Conservation (phyloP, 2,329 filamentous ascomycete genomes). For the Penicillium sclerotiorum region DNA sequence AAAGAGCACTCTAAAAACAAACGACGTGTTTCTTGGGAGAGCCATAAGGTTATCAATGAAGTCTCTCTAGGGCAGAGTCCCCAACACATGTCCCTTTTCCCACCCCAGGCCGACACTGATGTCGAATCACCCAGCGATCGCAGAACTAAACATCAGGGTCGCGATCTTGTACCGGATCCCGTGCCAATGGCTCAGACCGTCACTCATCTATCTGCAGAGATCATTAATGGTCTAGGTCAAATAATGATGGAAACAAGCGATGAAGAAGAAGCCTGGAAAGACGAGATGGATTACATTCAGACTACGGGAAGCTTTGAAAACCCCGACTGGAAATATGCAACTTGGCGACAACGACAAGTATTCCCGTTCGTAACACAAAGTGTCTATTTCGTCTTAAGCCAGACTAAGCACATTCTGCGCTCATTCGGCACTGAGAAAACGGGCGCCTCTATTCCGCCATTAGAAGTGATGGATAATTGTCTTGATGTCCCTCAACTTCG, state of each 20-base stretch:
- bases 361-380: conserved; percentile 49
- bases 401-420: conserved; percentile 40
- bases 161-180: conserved; percentile 13
- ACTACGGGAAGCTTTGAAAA: conserved; percentile 39
- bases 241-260: conserved; percentile 40
- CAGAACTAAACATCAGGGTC: conserved; percentile 17
- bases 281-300: conserved; percentile 42
- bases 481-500: conserved; percentile 38
- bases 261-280: conserved; percentile 41
- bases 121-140: conserved; percentile 22
- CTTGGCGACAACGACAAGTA: conserved; percentile 37
- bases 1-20: conserved; percentile 32
- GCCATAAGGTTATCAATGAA: conserved; percentile 38
- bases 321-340: conserved; percentile 42
- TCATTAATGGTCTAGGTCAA: conserved; percentile 39
- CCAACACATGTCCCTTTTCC: conserved; percentile 8
- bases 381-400: conserved; percentile 47
- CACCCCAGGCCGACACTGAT: conserved; percentile 15
- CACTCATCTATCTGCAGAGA: conserved; percentile 40
- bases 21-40: conserved; percentile 44
- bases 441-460: conserved; percentile 4
- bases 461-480: conserved; percentile 2
- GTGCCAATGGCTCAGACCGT: conserved; percentile 33
- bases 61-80: conserved; percentile 17
- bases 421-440: conserved; percentile 40